Evolutionary conservation across 139 green algal species (phyloP).

Genomic region (Chlamydomonas eustigma): DNA sequence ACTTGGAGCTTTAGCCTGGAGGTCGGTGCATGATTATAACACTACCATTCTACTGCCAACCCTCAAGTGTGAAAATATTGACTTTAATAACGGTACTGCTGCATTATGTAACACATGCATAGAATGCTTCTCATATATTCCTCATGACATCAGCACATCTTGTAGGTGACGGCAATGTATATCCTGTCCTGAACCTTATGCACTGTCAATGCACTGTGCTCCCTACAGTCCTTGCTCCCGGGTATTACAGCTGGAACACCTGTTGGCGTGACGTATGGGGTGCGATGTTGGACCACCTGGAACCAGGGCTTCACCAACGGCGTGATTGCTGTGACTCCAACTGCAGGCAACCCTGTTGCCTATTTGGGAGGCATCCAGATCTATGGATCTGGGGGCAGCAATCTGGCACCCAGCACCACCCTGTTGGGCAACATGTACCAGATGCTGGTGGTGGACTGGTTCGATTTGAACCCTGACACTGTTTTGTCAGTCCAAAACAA

Average conservation of each 20-base stretch:
- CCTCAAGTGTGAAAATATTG: too few species aligned
- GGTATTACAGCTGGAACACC: not conserved
- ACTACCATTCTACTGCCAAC: too few species aligned
- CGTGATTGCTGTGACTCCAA: not conserved
- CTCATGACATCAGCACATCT: too few species aligned
- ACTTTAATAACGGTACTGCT: too few species aligned
- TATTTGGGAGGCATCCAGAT: not conserved
- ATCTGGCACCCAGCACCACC: not conserved
- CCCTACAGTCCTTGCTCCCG: not conserved
- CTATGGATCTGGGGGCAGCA: not conserved
- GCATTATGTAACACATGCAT: too few species aligned
- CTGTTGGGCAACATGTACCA: not conserved
- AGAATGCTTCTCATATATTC: too few species aligned
- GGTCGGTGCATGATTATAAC: too few species aligned
- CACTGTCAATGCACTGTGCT: too few species aligned
- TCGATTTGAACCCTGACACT: not conserved
- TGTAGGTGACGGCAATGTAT: too few species aligned
- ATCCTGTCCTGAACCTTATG: too few species aligned
- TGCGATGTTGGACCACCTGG: conserved; percentile 9
- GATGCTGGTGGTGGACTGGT: not conserved
- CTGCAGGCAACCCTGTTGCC: not conserved
- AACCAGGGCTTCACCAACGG: conserved; percentile 1
- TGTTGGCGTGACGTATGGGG: conserved; percentile 1
- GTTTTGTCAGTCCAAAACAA: not conserved
- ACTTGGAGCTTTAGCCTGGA: conserved; percentile 10